Evolutionary conservation across 768 basidiomycete genomes (phyloP), one percentile per base, ranked within the genome.

Genomic region (Saitozyma podzolica): DNA sequence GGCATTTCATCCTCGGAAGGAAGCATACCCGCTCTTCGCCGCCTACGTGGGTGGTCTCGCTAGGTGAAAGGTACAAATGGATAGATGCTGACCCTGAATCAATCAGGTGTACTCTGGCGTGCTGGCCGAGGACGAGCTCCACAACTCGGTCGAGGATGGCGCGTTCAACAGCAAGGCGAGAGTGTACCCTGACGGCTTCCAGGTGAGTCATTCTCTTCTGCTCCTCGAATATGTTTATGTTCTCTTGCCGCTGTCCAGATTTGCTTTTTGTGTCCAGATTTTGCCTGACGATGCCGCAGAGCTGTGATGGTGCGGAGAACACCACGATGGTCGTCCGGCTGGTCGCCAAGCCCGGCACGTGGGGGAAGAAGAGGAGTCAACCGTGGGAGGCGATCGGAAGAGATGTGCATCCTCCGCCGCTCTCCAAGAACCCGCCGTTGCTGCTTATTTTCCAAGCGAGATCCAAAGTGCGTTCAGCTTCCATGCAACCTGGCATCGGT

Each of bases 151-250:
- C 11, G 59, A 65, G 13, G 63, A 71, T 48, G 70, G 75, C 49
- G 68, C 67, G 6, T 67, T 72, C n/a, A 51, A 13, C 6, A 62
- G 63, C 8, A 69, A 75, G 45, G 86, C 91, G 1, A 85, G 91
- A 9, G 86, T 90, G 51, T 97, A 96, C 75, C 84, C 87, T 58
- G 95, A 98, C 73, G 94, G 94, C 0, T 82, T 98, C 10, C 90
- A 95, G 79, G 86, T 87, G 10, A 85, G 55, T 55, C 40, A n/a
- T 13, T n/a, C n/a, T n/a, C n/a, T n/a, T n/a, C n/a, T n/a, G n/a
- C n/a, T n/a, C n/a, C n/a, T n/a, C n/a, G n/a, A n/a, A n/a, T n/a
- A n/a, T n/a, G n/a, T n/a, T n/a, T n/a, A n/a, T n/a, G n/a, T n/a
- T n/a, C n/a, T n/a, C n/a, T n/a, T n/a, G n/a, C n/a, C n/a, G n/a